Base-by-base conservation (phyloP, 1,139 yeast genomes). In the Blastobotrys capitulatus region DNA sequence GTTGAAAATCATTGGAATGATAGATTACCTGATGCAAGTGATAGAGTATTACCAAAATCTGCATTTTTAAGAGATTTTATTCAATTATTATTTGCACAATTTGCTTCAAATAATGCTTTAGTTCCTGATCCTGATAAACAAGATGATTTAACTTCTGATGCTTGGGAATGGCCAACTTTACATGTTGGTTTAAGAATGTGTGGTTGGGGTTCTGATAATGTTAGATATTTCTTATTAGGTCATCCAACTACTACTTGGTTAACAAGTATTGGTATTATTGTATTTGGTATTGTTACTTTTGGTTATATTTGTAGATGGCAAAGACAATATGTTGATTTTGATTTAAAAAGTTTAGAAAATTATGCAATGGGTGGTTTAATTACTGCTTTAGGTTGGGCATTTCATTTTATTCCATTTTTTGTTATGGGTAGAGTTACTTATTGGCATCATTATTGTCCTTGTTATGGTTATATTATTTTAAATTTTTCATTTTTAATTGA, bases 91-190 rank as follows among this genome's bases (percentile, higher is more conserved):
- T 80, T 89, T 64, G 98, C 97, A 20, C 94, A 92, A 97, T 89
- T 90, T 97, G 96, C 97, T 25, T 87, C 97, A 42, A 94, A 94
- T 73, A 94, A 94, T 63, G 97, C 96, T 2, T 78, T 92, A 64
- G 82, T 92, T 51, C 97, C 98, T 34, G 98, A 92, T 63, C 69
- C 77, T 16, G 98, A 94, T 60, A 90, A 92, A 70, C 82, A 79
- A 60, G 99, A 94, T 66, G 90, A 84, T 59, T 78, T 94, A 60
- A 95, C 97, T 1, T 88, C 97, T 16, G 67, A 80, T 46, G 92
- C 92, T 60, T 94, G 98, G 98, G 92, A 94, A 77, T 94, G 99
- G 99, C 99, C 99, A 51, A 79, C 92, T 34, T 78, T 90, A 62
- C 77, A 87, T 68, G 86, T 82, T 50, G 98, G 98, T 65, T 82